A percentile compares a stretch with the other conserved stretches of the same genome.
These are phyloP conservation scores for Boletus subparvulus DNA, from an alignment of 768 basidiomycete species.

Conservation along the genomic window DNA sequence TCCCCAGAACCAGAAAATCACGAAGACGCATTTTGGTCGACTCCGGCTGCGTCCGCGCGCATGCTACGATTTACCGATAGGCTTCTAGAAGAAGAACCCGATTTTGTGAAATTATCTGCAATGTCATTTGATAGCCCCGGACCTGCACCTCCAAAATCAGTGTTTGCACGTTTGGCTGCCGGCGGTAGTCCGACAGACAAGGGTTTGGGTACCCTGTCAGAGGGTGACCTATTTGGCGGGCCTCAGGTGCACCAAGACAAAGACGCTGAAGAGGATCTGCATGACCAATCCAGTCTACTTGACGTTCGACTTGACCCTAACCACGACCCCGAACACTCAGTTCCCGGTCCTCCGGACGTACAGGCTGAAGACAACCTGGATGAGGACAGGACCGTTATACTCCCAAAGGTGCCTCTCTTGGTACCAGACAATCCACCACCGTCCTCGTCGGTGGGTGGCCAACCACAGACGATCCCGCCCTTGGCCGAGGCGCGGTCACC, in stretches of 20 bases:
- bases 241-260: neutral
- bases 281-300: conserved; percentile 15
- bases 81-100: conserved; percentile 60
- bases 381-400: conserved; percentile 33
- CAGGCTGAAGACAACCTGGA: conserved; percentile 18
- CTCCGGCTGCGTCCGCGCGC: conserved; percentile 52
- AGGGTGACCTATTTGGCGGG: conserved; percentile 9
- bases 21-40: conserved; percentile 65
- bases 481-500: conserved; percentile 1
- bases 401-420: conserved; percentile 19
- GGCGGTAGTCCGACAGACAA: conserved; percentile 10
- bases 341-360: neutral
- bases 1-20: conserved; percentile 34
- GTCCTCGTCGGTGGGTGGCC: conserved; percentile 1
- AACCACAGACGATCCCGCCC: conserved; percentile 4
- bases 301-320: conserved; percentile 11
- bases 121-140: conserved; percentile 49
- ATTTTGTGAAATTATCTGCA: conserved; percentile 50
- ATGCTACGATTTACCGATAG: conserved; percentile 64
- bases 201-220: neutral
- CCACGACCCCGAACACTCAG: neutral
- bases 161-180: conserved; percentile 25
- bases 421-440: neutral
- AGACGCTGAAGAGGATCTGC: neutral
- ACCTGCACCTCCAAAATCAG: conserved; percentile 31